Percentiles rank a stretch among this genome's conserved stretches.
Evolutionary conservation across 2,329 filamentous ascomycete species (phyloP).

Genomic region (Calycina herbarum): DNA sequence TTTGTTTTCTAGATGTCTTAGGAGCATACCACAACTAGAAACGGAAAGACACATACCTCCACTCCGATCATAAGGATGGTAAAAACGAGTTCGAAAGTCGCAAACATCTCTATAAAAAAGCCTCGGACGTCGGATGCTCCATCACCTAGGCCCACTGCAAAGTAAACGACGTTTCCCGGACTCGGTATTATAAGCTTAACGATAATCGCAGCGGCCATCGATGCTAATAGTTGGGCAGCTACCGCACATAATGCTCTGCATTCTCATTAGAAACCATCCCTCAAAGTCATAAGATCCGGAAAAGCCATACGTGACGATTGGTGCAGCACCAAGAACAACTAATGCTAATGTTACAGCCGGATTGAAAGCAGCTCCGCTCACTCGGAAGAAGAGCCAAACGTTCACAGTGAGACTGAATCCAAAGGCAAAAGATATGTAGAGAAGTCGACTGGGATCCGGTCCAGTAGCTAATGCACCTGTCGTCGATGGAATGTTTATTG

Average conservation of each 20-base stretch:
- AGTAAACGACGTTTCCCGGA: conserved; percentile 21
- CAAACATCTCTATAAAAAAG: conserved; percentile 8
- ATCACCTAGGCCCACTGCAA: conserved; percentile 14
- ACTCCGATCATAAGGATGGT: conserved; percentile 19
- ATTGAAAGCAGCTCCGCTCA: conserved; percentile 51
- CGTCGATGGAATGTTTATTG: not conserved
- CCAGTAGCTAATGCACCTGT: not conserved
- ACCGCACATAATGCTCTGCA: conserved; percentile 1
- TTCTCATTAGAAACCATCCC: not conserved
- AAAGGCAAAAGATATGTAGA: conserved; percentile 33
- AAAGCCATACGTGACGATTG: conserved; percentile 28
- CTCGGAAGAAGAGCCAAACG: conserved; percentile 52
- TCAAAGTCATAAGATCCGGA: conserved; percentile 13
- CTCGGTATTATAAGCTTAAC: conserved; percentile 42
- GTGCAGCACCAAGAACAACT: conserved; percentile 36
- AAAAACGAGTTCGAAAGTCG: conserved; percentile 7
- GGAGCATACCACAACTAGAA: not conserved
- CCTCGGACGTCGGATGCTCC: conserved; percentile 9
- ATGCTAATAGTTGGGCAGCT: conserved; percentile 23
- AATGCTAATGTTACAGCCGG: conserved; percentile 43
- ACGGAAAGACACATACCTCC: conserved; percentile 13
- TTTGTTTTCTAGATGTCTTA: conserved; percentile 40
- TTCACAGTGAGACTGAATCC: conserved; percentile 46
- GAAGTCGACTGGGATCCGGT: conserved; percentile 2
- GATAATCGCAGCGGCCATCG: conserved; percentile 38